Evolutionary conservation across 2,329 filamentous ascomycete species (phyloP), one percentile per base, ranked within the genome.

Genomic region (Metarhizium album): DNA sequence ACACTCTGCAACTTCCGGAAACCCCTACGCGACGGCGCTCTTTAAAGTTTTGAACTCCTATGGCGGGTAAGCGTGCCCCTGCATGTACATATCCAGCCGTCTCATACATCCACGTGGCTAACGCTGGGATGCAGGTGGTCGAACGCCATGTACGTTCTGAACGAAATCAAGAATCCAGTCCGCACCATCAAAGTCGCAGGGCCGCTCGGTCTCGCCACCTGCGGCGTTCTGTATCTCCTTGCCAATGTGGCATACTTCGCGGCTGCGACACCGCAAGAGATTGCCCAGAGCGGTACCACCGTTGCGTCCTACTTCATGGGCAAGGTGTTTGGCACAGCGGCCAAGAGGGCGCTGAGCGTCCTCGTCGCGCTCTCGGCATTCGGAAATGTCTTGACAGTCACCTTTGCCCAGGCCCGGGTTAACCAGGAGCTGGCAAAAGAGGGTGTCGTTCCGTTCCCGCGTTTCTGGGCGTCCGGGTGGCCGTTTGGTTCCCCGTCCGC

Each of bases 221-320:
- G 80, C 4, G 81, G 79, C 0, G 69, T 81, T 2, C 70, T 83
- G 0, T 84, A 84, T 58, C 68, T 84, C 13, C 70, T 84, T 8
- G 80, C 79, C 46, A 84, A 84, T 56, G 74, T 84, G 1, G 79
- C 81, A 2, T 84, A 84, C 65, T 84, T 84, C 53, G 75, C 80
- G 0, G 80, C 80, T 0, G 79, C 83, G 13, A 72, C 78, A 2
- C 82, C 81, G 56, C 63, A 70, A 1, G 75, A 82, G 2, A 66
- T 84, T 4, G 76, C 76, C 6, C 72, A 68, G 3, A 78, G 78
- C 0, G 78, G 81, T 47, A 74, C 79, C 18, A 78, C 81, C 2
- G 79, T 84, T 0, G 80, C 81, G 0, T 75, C 74, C 0, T 62
- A 79, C 6, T 83, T 84, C n/a, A n/a, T n/a, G n/a, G n/a, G n/a